Base-by-base conservation (phyloP, 176 grass and related monocot species). In the Panicum miliaceum region DNA sequence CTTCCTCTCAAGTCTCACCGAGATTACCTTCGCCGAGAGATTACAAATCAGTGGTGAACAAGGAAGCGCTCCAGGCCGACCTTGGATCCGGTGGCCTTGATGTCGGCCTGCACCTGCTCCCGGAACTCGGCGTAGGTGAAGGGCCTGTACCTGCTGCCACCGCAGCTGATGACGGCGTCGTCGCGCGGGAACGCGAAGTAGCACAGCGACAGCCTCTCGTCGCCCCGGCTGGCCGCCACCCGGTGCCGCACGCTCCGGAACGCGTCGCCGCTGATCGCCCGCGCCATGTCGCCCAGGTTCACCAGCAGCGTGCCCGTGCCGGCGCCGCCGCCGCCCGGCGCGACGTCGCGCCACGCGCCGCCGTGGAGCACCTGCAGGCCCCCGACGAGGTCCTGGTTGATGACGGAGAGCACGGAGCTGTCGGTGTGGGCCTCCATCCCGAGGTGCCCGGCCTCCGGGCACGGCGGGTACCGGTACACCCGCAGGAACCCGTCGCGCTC, bases 351-450 rank as follows among this genome's bases (percentile, higher is more conserved):
- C 92, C 92, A 97, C 12, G 23, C 8, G 45, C 62, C 82, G 6
- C 73, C 76, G 53, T 69, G 90, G 58, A 91, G 12, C 22, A 94
- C 72, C 76, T 98, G 92, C n/a, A 95, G 75, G 1, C 92, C 92
- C 5, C 82, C 91, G 63, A 88, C 85, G 75, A 22, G 46, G 69
- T 93, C 91, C 62, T 86, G 71, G 84, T 74, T 85, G 37, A 98
- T 67, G 78, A 98, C 82, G 16, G 95, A 90, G 12, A 98, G 76
- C 4, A 95, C 84, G 22, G 92, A 95, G 85, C 95, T 98, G 50
- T 98, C 95, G 1, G 90, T 98, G 85, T 98, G 95, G 1, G 91
- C 45, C 65, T 90, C 92, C 95, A 98, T 98, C 1, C 90, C 95
- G 29, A 95, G 37, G 60, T 58, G 50, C 32, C 13, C 10, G 4